Conservation (phyloP, 805 yeast genomes). For the Wickerhamiella bombiphila region DNA sequence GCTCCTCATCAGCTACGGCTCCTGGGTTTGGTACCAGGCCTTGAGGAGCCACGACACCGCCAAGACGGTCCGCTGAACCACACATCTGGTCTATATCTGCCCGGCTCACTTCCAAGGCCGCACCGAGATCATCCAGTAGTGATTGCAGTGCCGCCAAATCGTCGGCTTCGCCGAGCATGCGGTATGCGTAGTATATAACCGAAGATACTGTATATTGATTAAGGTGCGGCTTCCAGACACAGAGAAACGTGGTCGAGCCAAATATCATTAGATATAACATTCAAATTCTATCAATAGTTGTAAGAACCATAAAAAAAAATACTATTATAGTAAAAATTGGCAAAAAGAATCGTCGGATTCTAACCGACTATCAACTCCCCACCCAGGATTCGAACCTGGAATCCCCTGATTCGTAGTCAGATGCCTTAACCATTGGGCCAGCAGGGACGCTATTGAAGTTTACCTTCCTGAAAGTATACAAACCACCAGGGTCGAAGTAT, state of each 20-base stretch:
- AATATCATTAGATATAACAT: neutral
- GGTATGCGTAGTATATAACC: no score
- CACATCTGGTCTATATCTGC: conserved; percentile 14
- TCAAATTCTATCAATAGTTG: neutral
- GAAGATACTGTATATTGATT: no score
- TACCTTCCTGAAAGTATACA: no score
- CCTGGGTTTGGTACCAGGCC: conserved; percentile 2
- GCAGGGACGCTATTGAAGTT: conserved; percentile 4
- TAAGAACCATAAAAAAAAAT: neutral
- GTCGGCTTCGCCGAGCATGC: conserved; percentile 17
- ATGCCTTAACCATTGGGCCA: conserved; percentile 4
- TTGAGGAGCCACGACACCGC: conserved; percentile 9
- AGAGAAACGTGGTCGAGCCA: no score
- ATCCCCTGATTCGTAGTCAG: conserved; percentile 4
- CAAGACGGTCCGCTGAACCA: conserved; percentile 12
- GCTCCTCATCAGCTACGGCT: conserved; percentile 5
- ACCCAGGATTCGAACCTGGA: conserved; percentile 4
- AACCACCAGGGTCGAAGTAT: no score
- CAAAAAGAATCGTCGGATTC: neutral
- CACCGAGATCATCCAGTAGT: conserved; percentile 16
- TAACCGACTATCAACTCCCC: conserved; percentile 1
- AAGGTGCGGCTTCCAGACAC: no score
- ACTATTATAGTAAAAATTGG: neutral
- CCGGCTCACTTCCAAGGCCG: conserved; percentile 14
- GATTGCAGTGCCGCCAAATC: conserved; percentile 19